Evolutionary conservation across 306 rosid genomes (phyloP).

Genomic region (Prosopis cineraria): DNA sequence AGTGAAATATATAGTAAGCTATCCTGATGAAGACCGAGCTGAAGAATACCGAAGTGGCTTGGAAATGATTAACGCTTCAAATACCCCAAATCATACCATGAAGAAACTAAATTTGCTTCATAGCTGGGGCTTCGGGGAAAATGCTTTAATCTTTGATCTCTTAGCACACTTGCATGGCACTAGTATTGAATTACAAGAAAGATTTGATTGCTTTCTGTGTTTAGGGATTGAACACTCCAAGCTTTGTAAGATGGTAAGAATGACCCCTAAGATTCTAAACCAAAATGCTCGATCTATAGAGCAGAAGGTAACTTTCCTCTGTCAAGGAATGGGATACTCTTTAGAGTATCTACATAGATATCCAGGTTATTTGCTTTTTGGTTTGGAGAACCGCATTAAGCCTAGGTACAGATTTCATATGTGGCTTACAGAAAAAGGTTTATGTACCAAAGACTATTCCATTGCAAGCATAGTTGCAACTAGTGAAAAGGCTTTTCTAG

Average conservation of each 20-base stretch:
- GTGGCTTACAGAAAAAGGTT: slow-evolving; percentile 66
- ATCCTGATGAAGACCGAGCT: slow-evolving; percentile 47
- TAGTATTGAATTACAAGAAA: slow-evolving; percentile 43
- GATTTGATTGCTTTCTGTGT: slow-evolving; percentile 65
- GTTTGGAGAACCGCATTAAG: slow-evolving; percentile 73
- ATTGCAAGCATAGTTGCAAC: slow-evolving; percentile 72
- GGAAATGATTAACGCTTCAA: slow-evolving; percentile 44
- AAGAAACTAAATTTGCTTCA: slow-evolving; percentile 68
- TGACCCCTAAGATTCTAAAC: slow-evolving; percentile 59
- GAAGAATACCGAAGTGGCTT: slow-evolving; percentile 42
- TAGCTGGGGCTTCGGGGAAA: slow-evolving; percentile 79
- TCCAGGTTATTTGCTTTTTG: slow-evolving; percentile 65
- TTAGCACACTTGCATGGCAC: slow-evolving; percentile 58
- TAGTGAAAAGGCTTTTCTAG: slow-evolving; percentile 59
- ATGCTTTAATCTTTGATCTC: slow-evolving; percentile 53
- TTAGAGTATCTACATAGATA: slow-evolving; percentile 48
- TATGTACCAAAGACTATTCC: slow-evolving; percentile 50
- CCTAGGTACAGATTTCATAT: slow-evolving; percentile 66
- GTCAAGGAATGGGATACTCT: slow-evolving; percentile 58
- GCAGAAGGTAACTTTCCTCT: slow-evolving; percentile 57
- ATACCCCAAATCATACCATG: slow-evolving; percentile 51
- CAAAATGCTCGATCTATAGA: slow-evolving; percentile 61
- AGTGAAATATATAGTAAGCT: slow-evolving; percentile 39
- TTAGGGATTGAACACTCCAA: slow-evolving; percentile 63
- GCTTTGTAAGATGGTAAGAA: slow-evolving; percentile 51